Conservation (phyloP, 768 basidiomycete genomes). For the Amanita phalloides region DNA sequence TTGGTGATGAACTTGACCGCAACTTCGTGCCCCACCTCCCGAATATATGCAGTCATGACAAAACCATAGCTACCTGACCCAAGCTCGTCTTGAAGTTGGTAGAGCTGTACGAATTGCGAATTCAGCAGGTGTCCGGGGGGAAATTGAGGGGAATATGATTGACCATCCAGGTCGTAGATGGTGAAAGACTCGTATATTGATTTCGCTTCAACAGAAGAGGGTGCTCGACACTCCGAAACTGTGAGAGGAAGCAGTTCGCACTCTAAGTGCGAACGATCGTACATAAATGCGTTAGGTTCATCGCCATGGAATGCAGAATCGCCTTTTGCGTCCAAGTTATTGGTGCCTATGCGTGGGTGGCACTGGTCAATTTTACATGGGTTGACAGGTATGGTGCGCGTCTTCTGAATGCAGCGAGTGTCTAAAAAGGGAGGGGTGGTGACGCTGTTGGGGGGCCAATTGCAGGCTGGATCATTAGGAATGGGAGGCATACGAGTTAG, state of each 20-base stretch:
- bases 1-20: constrained; percentile 96
- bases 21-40: constrained; percentile 51
- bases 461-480: background rate
- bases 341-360: background rate
- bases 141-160: constrained; percentile 34
- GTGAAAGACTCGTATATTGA: background rate
- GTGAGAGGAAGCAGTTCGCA: too few relatives aligned
- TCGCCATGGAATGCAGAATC: background rate
- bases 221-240: background rate
- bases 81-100: constrained; percentile 63
- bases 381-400: background rate
- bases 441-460: background rate
- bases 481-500: background rate
- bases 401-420: background rate
- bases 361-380: background rate
- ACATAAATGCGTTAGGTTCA: background rate
- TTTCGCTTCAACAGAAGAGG: background rate
- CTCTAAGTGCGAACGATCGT: background rate
- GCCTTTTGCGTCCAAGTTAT: background rate
- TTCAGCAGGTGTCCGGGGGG: constrained; percentile 51
- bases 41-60: constrained; percentile 78
- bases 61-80: constrained; percentile 94
- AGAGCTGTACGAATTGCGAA: constrained; percentile 45
- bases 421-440: background rate
- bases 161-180: constrained; percentile 7